Conservation (phyloP, 495 filamentous ascomycete genomes). For the Neurospora africana region DNA sequence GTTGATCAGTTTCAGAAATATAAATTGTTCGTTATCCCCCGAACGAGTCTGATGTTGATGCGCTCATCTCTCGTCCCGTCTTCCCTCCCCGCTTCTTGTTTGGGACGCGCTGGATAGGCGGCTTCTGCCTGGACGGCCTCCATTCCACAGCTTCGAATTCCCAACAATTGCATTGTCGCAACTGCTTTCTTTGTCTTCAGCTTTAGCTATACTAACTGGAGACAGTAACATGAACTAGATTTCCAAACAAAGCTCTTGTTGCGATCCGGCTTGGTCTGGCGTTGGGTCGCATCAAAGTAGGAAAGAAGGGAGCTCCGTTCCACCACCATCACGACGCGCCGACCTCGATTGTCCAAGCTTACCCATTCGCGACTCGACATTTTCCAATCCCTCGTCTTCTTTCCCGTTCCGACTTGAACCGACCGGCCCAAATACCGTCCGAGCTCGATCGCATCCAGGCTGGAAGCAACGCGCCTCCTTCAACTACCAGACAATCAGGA, state of each 20-base stretch:
- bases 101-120: too few relatives aligned
- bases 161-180: conserved; percentile 11
- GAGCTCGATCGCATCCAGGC: not conserved
- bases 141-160: conserved; percentile 3
- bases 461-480: not conserved
- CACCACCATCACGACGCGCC: not conserved
- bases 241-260: conserved; percentile 10
- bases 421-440: not conserved
- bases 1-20: not conserved
- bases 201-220: conserved; percentile 20
- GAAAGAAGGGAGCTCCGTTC: not conserved
- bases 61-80: not conserved
- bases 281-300: conserved; percentile 16
- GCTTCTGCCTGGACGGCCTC: not conserved
- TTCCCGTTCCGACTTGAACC: not conserved
- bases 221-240: conserved; percentile 36
- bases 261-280: conserved; percentile 32
- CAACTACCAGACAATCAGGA: conserved; percentile 10
- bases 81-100: not conserved
- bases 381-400: not conserved
- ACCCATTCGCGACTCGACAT: not conserved
- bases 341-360: not conserved
- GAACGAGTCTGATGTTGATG: not conserved
- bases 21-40: not conserved
- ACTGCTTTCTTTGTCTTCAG: conserved; percentile 4